Base-by-base conservation (phyloP, 1,284 basidiomycete species). In the Meira nashicola region DNA sequence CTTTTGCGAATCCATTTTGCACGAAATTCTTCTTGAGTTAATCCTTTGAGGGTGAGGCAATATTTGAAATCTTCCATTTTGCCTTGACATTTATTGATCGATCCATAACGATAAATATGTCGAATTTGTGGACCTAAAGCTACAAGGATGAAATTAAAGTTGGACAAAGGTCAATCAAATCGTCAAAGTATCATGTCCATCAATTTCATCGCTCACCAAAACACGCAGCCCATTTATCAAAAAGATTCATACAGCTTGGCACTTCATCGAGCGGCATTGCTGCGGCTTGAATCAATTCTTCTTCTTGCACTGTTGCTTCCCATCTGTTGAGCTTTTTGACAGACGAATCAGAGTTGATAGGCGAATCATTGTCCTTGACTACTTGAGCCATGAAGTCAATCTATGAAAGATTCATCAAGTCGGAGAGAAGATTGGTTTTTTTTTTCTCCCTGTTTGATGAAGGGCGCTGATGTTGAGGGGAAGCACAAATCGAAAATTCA, bases 31-130 rank as follows among this genome's bases (percentile, higher is more conserved):
- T 93, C 90, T 10, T 85, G 84, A 52, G 87, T 84, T 78, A 89
- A 82, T 23, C 84, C 83, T 78, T 92, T 93, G 65, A 89, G 81
- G 60, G 86, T 88, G 82, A 96, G 82, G 80, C 94, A 98, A 80
- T 90, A 95, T 80, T 96, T 96, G 84, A 94, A 94, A 71, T 95
- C 92, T 66, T 92, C 87, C 72, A 88, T 84, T 77, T 94, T 92
- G 55, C 83, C 82, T 0, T 81, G 82, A 78, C 94, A 97, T 62
- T 87, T 85, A 1, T 87, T 83, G 70, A 88, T 83, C 52, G 85
- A 82, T 3, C 94, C 94, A 69, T 88, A 86, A 66, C 94, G 85
- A 79, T 97, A 97, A 50, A 95, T 81, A 2, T 88, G 87, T 67
- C 87, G 88, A 58, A 93, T 79, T 79, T 96, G 93, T 9, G 86